Evolutionary conservation across 2,329 filamentous ascomycete species (phyloP).

Genomic region (Fusarium concolor): DNA sequence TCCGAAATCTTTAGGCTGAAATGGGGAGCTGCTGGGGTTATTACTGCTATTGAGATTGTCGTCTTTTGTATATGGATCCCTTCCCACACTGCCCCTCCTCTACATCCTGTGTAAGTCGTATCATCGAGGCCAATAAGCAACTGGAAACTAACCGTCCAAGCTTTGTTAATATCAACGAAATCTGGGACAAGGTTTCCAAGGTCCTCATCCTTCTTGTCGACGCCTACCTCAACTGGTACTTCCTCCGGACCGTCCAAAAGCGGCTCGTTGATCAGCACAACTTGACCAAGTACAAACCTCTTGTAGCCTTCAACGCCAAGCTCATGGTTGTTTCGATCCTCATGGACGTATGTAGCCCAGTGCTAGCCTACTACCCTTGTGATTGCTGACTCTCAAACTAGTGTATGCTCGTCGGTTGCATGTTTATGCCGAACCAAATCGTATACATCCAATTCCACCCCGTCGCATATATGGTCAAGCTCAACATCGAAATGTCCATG

Average conservation of each 20-base stretch:
- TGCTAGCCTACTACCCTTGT: accelerated
- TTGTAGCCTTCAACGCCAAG: conserved; percentile 62
- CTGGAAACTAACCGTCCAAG: conserved; percentile 20
- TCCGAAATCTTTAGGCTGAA: conserved; percentile 56
- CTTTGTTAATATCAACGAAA: conserved; percentile 57
- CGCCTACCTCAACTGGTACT: conserved; percentile 64
- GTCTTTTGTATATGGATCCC: conserved; percentile 68
- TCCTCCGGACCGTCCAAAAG: conserved; percentile 59
- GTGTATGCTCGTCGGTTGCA: conserved; percentile 49
- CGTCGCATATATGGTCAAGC: conserved; percentile 63
- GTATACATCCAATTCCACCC: conserved; percentile 64
- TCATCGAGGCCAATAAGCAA: accelerated
- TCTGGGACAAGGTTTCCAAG: conserved; percentile 67
- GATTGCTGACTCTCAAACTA: neutral
- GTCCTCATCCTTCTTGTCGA: conserved; percentile 63
- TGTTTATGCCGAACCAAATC: conserved; percentile 50
- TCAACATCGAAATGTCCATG: conserved; percentile 67
- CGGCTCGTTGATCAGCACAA: conserved; percentile 60
- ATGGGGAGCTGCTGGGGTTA: conserved; percentile 58
- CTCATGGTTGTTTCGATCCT: conserved; percentile 62
- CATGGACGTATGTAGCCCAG: conserved; percentile 57
- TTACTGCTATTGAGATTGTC: conserved; percentile 63
- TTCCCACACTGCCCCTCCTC: conserved; percentile 55
- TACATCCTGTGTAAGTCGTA: conserved; percentile 48
- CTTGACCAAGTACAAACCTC: conserved; percentile 62